Conservation (phyloP, 179 eudicot genomes). For the Vitellaria paradoxa region DNA sequence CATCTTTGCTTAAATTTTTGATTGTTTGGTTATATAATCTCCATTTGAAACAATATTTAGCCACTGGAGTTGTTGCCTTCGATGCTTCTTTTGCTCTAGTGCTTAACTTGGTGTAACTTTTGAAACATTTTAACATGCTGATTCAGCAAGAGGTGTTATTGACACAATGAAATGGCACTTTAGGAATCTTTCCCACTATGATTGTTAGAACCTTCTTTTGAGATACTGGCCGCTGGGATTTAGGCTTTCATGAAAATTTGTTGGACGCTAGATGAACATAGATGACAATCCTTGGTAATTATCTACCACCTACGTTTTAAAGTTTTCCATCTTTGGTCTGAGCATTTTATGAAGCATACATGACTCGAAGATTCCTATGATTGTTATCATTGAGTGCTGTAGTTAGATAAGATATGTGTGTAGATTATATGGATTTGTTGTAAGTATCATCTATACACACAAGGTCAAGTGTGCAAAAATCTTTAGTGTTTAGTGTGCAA, state of each 20-base stretch:
- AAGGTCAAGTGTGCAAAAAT: not conserved
- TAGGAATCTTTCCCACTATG: not conserved
- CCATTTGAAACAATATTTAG: not conserved
- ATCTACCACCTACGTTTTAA: not conserved
- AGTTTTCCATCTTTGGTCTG: not conserved
- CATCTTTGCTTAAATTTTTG: not conserved
- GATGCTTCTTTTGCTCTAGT: not conserved
- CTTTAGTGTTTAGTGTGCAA: too few relatives aligned
- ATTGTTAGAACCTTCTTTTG: not conserved
- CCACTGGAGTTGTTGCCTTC: not conserved
- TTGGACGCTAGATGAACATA: not conserved
- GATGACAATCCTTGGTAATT: not conserved
- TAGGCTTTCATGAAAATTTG: not conserved
- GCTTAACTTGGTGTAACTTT: slow-evolving; percentile 9
- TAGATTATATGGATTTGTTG: not conserved
- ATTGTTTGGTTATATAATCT: not conserved
- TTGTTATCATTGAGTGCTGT: too few relatives aligned
- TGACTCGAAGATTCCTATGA: too few relatives aligned
- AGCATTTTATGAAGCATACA: not conserved
- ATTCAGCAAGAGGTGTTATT: not conserved
- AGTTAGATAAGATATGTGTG: too few relatives aligned
- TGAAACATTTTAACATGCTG: not conserved
- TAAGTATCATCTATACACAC: slow-evolving; percentile 1
- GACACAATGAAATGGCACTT: not conserved
- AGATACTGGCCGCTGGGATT: not conserved